phyloP scores from a whole-genome alignment of 164 flowering plant genomes.

The Hamamelis virginiana region DNA sequence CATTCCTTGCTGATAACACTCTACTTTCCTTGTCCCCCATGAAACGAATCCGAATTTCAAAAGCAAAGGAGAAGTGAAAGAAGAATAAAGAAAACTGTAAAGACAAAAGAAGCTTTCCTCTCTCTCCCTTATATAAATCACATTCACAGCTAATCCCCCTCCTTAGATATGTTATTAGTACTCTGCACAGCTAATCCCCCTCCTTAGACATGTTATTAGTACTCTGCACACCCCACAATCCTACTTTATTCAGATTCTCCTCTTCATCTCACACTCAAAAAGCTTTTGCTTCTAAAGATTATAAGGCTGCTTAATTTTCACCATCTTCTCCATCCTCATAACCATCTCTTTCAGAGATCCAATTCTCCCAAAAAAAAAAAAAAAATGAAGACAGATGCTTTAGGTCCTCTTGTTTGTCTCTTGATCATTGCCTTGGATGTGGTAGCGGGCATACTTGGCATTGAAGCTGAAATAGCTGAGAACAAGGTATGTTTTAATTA shows the following conservation, averaged over 20 bases:
- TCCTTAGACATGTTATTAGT: neutral
- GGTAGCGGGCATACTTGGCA: constrained; percentile 80
- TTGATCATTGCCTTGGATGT: constrained; percentile 61
- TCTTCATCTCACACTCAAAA: neutral
- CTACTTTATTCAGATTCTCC: constrained; percentile 34
- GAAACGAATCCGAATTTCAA: constrained; percentile 50
- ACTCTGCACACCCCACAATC: constrained; percentile 3
- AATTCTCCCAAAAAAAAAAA: neutral
- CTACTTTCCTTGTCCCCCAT: constrained; percentile 56
- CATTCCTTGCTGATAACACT: no score
- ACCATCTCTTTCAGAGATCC: neutral
- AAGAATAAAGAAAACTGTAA: constrained; percentile 35
- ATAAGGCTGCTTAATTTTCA: constrained; percentile 3
- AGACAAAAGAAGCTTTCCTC: constrained; percentile 34
- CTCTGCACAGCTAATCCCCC: constrained; percentile 20
- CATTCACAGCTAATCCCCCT: constrained; percentile 23
- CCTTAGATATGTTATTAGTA: neutral
- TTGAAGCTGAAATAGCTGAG: constrained; percentile 78
- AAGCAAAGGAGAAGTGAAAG: constrained; percentile 10
- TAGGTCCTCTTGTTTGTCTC: constrained; percentile 46
- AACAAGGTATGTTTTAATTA: constrained; percentile 56
- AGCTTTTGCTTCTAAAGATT: neutral
- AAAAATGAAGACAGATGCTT: constrained; percentile 35
- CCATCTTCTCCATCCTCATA: constrained; percentile 1
- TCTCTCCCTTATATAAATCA: constrained; percentile 7